phyloP scores from a whole-genome alignment of 495 filamentous ascomycete species.

The Aspergillus nidulans region DNA sequence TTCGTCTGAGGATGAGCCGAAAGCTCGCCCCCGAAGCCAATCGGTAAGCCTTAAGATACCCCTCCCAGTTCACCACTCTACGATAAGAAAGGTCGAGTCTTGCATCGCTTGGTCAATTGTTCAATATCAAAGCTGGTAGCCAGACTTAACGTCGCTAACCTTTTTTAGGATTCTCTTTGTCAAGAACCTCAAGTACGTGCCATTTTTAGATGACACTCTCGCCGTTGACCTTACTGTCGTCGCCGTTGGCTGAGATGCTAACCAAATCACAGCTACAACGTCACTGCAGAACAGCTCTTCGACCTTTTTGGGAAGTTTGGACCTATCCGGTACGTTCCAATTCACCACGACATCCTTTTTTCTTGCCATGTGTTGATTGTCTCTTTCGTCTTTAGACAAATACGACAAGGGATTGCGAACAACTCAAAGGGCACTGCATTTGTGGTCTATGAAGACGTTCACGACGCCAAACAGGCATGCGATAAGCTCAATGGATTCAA shows the following conservation, averaged over 20 bases:
- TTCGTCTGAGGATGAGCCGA: conserved; percentile 46
- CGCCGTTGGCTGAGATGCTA: conserved; percentile 4
- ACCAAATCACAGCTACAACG: conserved; percentile 70
- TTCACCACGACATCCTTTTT: not conserved
- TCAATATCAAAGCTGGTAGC: not conserved
- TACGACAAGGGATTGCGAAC: conserved; percentile 94
- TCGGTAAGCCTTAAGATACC: conserved; percentile 57
- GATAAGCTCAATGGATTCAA: conserved; percentile 99
- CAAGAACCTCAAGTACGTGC: conserved; percentile 85
- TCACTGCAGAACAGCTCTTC: conserved; percentile 89
- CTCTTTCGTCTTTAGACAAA: conserved; percentile 61
- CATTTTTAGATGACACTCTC: conserved; percentile 9
- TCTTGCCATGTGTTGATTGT: conserved; percentile 26
- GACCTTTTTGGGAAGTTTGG: conserved; percentile 94
- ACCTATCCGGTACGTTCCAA: conserved; percentile 72
- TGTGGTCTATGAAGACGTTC: conserved; percentile 98
- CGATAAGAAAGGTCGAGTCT: conserved; percentile 5
- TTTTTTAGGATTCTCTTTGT: conserved; percentile 83
- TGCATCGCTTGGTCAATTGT: conserved; percentile 19
- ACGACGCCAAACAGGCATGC: conserved; percentile 97
- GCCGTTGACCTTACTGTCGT: not conserved
- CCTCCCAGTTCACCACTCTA: conserved; percentile 23
- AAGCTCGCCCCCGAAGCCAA: conserved; percentile 97
- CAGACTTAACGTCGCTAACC: conserved; percentile 8
- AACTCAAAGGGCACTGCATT: conserved; percentile 98